phyloP scores from a whole-genome alignment of 2,329 filamentous ascomycete species.

The Cadophora sp. region DNA sequence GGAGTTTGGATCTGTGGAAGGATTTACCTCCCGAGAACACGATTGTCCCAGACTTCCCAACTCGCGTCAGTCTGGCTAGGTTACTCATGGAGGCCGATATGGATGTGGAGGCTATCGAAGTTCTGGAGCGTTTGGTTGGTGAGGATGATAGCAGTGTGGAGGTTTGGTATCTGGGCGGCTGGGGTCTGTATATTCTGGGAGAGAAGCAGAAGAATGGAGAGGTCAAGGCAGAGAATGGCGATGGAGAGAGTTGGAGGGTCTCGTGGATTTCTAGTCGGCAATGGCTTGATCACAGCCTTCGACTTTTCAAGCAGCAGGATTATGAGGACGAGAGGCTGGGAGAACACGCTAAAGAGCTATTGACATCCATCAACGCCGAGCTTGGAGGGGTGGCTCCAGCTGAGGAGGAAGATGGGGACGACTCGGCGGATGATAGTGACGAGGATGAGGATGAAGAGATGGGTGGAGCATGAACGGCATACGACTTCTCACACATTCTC shows the following conservation, averaged over 20 bases:
- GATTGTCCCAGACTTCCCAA: constrained; percentile 82
- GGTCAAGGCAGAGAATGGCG: constrained; percentile 47
- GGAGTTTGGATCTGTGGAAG: constrained; percentile 85
- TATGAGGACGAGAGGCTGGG: constrained; percentile 85
- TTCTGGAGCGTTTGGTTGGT: constrained; percentile 80
- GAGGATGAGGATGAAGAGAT: constrained; percentile 59
- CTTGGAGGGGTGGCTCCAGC: constrained; percentile 67
- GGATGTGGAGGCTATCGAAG: constrained; percentile 83
- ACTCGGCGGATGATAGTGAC: constrained; percentile 60
- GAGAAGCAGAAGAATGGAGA: constrained; percentile 65
- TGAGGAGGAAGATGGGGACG: constrained; percentile 57
- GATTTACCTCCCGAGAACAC: constrained; percentile 76
- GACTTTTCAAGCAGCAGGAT: constrained; percentile 77
- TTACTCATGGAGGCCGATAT: constrained; percentile 90
- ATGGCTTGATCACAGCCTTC: constrained; percentile 83
- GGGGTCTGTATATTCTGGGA: constrained; percentile 83
- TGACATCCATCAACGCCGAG: constrained; percentile 67
- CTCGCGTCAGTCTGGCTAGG: constrained; percentile 81
- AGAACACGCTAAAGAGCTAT: constrained; percentile 76
- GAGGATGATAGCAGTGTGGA: constrained; percentile 97
- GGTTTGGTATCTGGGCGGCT: constrained; percentile 95
- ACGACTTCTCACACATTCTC: background rate
- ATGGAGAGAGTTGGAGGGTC: constrained; percentile 52
- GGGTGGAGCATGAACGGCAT: constrained; percentile 52
- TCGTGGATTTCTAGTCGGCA: constrained; percentile 77